These are phyloP conservation scores for Acer saccharum DNA, from an alignment of 345 rosid species.

Conservation along the genomic window DNA sequence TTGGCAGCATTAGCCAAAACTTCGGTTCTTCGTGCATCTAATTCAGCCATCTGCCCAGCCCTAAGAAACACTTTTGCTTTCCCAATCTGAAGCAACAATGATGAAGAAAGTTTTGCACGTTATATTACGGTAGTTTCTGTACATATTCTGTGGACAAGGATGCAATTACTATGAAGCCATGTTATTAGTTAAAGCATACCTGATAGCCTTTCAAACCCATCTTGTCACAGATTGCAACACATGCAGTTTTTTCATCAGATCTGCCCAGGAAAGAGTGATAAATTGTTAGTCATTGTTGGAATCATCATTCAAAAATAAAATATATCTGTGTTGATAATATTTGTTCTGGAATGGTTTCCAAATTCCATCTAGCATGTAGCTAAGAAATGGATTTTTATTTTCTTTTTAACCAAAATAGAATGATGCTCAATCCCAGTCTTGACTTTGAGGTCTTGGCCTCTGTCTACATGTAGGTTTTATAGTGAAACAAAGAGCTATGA, in stretches of 20 bases:
- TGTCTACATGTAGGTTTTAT: neutral
- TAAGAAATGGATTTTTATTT: neutral
- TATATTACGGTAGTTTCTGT: neutral
- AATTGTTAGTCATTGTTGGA: neutral
- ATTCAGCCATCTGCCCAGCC: slow-evolving; percentile 78
- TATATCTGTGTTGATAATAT: neutral
- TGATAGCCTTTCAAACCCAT: slow-evolving; percentile 67
- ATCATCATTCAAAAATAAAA: neutral
- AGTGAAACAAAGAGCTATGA: neutral
- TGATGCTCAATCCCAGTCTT: slow-evolving; percentile 9
- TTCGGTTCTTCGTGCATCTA: slow-evolving; percentile 69
- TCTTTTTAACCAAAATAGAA: neutral
- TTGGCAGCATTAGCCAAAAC: slow-evolving; percentile 53
- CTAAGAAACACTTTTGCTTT: slow-evolving; percentile 68
- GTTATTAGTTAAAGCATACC: slow-evolving; percentile 36
- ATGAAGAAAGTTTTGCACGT: slow-evolving; percentile 9
- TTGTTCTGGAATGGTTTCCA: neutral
- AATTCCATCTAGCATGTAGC: neutral
- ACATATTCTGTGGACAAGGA: neutral
- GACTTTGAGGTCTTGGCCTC: neutral
- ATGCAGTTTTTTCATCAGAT: slow-evolving; percentile 57
- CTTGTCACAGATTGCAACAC: slow-evolving; percentile 53
- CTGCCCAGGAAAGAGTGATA: slow-evolving; percentile 30
- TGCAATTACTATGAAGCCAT: neutral
- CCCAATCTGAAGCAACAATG: slow-evolving; percentile 51